These are phyloP conservation scores for Crucibulum cyathiforme DNA, from an alignment of 1,284 basidiomycete genomes.

Conservation along the genomic window DNA sequence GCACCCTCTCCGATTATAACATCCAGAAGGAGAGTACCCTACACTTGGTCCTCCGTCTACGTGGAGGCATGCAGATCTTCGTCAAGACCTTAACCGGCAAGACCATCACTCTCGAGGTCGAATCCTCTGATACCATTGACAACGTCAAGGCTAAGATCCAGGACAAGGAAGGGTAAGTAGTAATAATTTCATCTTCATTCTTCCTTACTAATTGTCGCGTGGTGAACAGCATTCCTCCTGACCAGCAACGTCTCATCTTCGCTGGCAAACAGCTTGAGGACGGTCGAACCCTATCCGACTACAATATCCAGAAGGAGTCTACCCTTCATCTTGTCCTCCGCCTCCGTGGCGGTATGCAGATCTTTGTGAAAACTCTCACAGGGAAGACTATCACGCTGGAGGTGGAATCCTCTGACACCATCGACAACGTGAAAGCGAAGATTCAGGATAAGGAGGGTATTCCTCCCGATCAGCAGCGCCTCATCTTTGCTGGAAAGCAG, in stretches of 20 bases:
- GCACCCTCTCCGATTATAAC: too few species aligned
- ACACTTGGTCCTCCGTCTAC: constrained; percentile 44
- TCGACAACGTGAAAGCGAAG: too few species aligned
- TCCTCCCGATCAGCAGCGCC: too few species aligned
- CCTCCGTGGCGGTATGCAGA: neutral
- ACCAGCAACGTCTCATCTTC: too few species aligned
- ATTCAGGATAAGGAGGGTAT: too few species aligned
- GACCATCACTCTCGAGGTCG: constrained; percentile 85
- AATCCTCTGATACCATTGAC: too few species aligned
- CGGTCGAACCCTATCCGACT: too few species aligned
- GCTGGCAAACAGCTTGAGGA: too few species aligned
- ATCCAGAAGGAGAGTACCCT: constrained; percentile 11
- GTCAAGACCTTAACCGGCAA: constrained; percentile 88
- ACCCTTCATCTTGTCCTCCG: too few species aligned
- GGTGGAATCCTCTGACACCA: neutral
- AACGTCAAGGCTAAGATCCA: constrained; percentile 69
- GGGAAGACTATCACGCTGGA: constrained; percentile 1
- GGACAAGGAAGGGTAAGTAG: constrained; percentile 71
- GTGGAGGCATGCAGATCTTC: constrained; percentile 79
- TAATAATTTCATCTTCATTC: too few species aligned
- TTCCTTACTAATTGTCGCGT: constrained; percentile 10
- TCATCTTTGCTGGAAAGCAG: too few species aligned
- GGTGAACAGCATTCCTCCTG: constrained; percentile 12
- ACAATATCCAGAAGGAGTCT: too few species aligned
- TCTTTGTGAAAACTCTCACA: neutral